Conservation (phyloP, 345 rosid genomes). For the Lepidium africanum region DNA sequence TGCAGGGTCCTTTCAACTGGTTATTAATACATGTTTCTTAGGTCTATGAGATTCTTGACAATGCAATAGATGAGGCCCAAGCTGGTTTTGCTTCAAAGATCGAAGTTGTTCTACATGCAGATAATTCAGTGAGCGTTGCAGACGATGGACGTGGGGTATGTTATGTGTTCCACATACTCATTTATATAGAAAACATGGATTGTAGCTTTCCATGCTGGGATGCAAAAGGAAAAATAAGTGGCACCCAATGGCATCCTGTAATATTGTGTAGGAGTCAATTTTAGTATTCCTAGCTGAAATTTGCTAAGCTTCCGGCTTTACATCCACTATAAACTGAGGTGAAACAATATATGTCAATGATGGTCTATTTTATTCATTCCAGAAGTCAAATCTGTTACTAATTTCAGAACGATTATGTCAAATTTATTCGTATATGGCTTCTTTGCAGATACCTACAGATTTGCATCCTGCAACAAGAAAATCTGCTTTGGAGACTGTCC, state of each 20-base stretch:
- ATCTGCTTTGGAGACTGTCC: constrained; percentile 91
- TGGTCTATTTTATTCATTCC: background rate
- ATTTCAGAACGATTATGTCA: background rate
- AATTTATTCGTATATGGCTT: background rate
- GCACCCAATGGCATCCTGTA: background rate
- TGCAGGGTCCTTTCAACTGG: background rate
- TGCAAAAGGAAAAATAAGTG: background rate
- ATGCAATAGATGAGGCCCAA: constrained; percentile 97
- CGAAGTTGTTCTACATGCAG: constrained; percentile 56
- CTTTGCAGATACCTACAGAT: constrained; percentile 83
- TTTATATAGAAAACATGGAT: background rate
- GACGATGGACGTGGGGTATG: constrained; percentile 98
- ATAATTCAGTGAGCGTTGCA: constrained; percentile 75
- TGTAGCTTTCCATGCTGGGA: background rate
- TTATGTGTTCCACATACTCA: constrained; percentile 7
- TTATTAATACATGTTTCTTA: constrained; percentile 15
- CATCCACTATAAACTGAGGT: background rate
- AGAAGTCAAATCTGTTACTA: background rate
- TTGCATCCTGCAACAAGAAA: constrained; percentile 89
- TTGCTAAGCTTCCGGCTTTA: background rate
- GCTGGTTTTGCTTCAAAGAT: constrained; percentile 82
- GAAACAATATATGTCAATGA: background rate
- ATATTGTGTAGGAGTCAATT: background rate
- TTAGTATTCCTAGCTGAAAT: background rate
- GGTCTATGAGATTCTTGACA: constrained; percentile 97